Percentiles rank a stretch among this genome's conserved stretches.
These are phyloP conservation scores for Xylogone sp. DNA, from an alignment of 2,329 filamentous ascomycete genomes.

Conservation along the genomic window DNA sequence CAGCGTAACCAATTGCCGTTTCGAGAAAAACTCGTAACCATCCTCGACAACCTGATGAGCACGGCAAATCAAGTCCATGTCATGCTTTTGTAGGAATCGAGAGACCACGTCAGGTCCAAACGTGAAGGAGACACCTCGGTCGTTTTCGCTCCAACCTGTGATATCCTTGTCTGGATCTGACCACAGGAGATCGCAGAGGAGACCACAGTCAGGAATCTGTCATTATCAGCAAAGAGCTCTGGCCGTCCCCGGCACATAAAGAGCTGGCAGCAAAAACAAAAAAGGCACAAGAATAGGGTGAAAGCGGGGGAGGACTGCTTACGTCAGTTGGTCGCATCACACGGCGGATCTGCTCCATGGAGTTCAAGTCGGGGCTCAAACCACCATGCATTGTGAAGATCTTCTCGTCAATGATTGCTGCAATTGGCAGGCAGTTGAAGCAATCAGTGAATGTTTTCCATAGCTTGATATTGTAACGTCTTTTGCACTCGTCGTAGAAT, in stretches of 20 bases:
- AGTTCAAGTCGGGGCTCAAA: conserved; percentile 94
- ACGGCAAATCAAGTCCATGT: conserved; percentile 99
- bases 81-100: conserved; percentile 96
- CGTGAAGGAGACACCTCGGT: conserved; percentile 96
- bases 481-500: conserved; percentile 99
- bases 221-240: conserved; percentile 28
- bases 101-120: conserved; percentile 97
- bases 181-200: conserved; percentile 97
- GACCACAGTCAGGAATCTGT: conserved; percentile 95
- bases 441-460: conserved; percentile 99
- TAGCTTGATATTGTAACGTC: conserved; percentile 97
- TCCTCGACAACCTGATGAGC: conserved; percentile 99
- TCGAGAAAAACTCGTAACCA: conserved; percentile 99
- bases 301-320: conserved; percentile 41
- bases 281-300: background rate
- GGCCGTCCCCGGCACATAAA: conserved; percentile 24
- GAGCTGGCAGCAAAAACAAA: conserved; percentile 17
- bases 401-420: conserved; percentile 99
- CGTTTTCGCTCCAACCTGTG: conserved; percentile 98
- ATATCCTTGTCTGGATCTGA: conserved; percentile 99
- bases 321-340: conserved; percentile 99
- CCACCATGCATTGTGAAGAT: conserved; percentile 99
- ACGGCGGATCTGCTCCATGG: conserved; percentile 98
- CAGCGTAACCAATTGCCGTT: conserved; percentile 92
- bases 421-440: conserved; percentile 98